phyloP scores from a whole-genome alignment of 352 stramenopile genomes.

The Phytopythium oedochilum region DNA sequence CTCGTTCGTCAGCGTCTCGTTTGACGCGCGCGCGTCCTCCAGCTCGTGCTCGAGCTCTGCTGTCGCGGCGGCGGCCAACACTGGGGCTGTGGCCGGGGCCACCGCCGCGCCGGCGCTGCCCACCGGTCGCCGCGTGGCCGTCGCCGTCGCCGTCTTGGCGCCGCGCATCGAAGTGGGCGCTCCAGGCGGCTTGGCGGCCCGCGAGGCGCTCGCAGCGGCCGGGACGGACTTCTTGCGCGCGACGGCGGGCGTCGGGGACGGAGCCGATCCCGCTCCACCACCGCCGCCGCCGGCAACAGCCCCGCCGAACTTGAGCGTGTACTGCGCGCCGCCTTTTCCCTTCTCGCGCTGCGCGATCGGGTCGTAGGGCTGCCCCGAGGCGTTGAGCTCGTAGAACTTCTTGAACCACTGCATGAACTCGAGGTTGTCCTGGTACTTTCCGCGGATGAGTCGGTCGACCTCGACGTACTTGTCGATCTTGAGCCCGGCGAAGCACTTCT shows the following conservation, averaged over 20 bases:
- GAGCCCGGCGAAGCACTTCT: slow-evolving; percentile 95
- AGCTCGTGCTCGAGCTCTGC: slow-evolving; percentile 66
- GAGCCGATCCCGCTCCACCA: slow-evolving; percentile 8
- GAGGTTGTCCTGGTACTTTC: slow-evolving; percentile 99
- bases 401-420: slow-evolving; percentile 99
- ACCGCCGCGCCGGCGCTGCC: slow-evolving; percentile 16
- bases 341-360: slow-evolving; percentile 87
- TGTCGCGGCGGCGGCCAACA: slow-evolving; percentile 22
- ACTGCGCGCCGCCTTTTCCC: slow-evolving; percentile 91
- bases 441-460: slow-evolving; percentile 97
- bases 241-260: slow-evolving; percentile 19
- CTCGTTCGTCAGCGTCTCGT: slow-evolving; percentile 73
- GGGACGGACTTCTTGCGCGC: slow-evolving; percentile 26
- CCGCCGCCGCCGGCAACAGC: slow-evolving; percentile 5
- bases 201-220: slow-evolving; percentile 12
- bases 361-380: slow-evolving; percentile 91
- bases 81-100: slow-evolving; percentile 9
- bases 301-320: slow-evolving; percentile 64
- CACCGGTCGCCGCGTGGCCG: slow-evolving; percentile 22
- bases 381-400: slow-evolving; percentile 90
- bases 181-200: slow-evolving; percentile 36
- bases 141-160: slow-evolving; percentile 19
- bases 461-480: slow-evolving; percentile 96
- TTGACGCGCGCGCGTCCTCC: slow-evolving; percentile 59
- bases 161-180: slow-evolving; percentile 22